These are phyloP conservation scores for Piper betle DNA, from an alignment of 164 flowering plant genomes.

Conservation along the genomic window DNA sequence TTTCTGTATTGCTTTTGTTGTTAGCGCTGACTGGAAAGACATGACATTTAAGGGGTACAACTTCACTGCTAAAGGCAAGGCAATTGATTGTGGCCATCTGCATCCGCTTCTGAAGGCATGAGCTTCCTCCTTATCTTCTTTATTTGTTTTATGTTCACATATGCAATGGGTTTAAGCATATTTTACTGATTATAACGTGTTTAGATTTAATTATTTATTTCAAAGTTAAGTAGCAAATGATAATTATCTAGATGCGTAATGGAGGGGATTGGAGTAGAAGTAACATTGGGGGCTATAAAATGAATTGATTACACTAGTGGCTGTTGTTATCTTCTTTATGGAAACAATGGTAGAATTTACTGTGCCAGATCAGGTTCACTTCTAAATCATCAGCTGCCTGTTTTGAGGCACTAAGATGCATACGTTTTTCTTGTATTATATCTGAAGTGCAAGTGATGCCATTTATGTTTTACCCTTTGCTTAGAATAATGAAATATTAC, in stretches of 20 bases:
- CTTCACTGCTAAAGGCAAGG: slow-evolving; percentile 67
- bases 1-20: slow-evolving; percentile 5
- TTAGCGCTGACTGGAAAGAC: slow-evolving; percentile 86
- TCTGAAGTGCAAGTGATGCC: neutral
- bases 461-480: neutral
- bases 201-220: no score
- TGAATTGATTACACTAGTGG: no score
- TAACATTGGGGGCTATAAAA: no score
- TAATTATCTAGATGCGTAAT: no score
- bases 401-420: neutral
- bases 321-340: no score
- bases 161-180: no score
- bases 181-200: no score
- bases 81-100: slow-evolving; percentile 71
- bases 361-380: no score
- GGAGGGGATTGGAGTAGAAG: no score
- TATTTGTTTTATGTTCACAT: neutral
- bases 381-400: neutral
- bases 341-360: no score
- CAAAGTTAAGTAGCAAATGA: no score
- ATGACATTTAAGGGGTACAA: slow-evolving; percentile 81
- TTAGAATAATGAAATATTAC: neutral
- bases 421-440: neutral
- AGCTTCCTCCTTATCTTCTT: neutral
- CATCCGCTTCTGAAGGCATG: slow-evolving; percentile 90